phyloP scores from a whole-genome alignment of 1,139 yeast species.

The Diutina neorugosa region DNA sequence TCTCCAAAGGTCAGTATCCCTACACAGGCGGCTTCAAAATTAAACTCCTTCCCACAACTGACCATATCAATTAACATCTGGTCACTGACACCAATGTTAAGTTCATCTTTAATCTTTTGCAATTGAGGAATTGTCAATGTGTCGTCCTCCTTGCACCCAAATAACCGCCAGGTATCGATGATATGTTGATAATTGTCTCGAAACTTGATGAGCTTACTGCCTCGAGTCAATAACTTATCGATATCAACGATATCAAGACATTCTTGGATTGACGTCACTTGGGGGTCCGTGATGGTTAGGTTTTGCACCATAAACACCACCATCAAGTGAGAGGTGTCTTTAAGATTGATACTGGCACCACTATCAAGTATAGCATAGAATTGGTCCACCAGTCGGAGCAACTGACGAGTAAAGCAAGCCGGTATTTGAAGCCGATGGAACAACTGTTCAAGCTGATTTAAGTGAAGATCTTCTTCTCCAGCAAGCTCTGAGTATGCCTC shows the following conservation, averaged over 20 bases:
- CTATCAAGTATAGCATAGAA: not conserved
- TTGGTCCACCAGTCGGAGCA: not conserved
- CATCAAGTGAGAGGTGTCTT: conserved; percentile 1
- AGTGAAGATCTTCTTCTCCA: not conserved
- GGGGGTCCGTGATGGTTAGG: not conserved
- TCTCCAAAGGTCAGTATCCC: not conserved
- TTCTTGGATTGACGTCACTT: not conserved
- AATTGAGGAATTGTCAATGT: not conserved
- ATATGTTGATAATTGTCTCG: not conserved
- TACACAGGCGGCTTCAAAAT: not conserved
- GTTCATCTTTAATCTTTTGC: not conserved
- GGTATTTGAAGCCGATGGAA: not conserved
- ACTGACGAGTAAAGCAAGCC: not conserved
- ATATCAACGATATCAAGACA: conserved; percentile 2
- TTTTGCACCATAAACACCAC: conserved; percentile 1
- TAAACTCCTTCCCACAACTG: not conserved
- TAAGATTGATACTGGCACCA: not conserved
- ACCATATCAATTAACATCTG: not conserved
- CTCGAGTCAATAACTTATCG: not conserved
- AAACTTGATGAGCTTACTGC: not conserved
- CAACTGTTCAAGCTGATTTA: not conserved
- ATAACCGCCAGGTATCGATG: not conserved
- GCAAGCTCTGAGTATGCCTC: not conserved
- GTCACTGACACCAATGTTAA: not conserved
- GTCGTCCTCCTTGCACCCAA: not conserved